Conservation (phyloP, 1,284 basidiomycete genomes). For the Phellopilus nigrolimitatus region DNA sequence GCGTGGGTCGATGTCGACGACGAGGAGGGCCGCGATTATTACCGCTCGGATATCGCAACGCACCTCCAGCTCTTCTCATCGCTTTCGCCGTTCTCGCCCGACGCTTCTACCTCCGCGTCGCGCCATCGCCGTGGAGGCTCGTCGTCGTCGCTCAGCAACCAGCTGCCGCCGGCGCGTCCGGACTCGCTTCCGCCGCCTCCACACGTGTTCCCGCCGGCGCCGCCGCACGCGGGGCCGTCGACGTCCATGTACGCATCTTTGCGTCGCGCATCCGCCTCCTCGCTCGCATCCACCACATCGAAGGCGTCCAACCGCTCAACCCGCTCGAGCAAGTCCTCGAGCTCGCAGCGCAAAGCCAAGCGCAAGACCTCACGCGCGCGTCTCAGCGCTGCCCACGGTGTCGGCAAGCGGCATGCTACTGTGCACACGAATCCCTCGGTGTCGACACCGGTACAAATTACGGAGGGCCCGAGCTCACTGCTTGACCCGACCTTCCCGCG, state of each 20-base stretch:
- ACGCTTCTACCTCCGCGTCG: not conserved
- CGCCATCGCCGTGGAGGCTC: constrained; percentile 10
- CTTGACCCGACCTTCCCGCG: constrained; percentile 14
- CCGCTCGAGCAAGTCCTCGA: constrained; percentile 8
- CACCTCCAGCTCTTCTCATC: constrained; percentile 18
- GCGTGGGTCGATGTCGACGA: constrained; percentile 17
- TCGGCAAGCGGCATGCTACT: not conserved
- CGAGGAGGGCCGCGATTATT: constrained; percentile 15
- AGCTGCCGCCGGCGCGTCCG: constrained; percentile 17
- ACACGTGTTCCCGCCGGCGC: not conserved
- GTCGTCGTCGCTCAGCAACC: constrained; percentile 5
- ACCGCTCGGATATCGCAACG: constrained; percentile 18
- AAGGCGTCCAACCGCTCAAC: constrained; percentile 9
- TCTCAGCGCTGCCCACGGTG: constrained; percentile 2
- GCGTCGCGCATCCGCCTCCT: constrained; percentile 18
- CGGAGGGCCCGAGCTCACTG: constrained; percentile 3
- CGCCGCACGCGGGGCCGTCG: not conserved
- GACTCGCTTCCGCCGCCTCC: constrained; percentile 18
- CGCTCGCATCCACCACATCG: constrained; percentile 13
- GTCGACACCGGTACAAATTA: too few species aligned
- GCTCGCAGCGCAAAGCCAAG: not conserved
- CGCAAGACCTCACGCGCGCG: not conserved
- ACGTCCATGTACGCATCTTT: not conserved
- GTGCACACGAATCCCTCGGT: too few species aligned
- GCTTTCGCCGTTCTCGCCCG: constrained; percentile 3